Evolutionary conservation across 2,329 filamentous ascomycete species (phyloP).

Genomic region (Leptosphaerulina australis): DNA sequence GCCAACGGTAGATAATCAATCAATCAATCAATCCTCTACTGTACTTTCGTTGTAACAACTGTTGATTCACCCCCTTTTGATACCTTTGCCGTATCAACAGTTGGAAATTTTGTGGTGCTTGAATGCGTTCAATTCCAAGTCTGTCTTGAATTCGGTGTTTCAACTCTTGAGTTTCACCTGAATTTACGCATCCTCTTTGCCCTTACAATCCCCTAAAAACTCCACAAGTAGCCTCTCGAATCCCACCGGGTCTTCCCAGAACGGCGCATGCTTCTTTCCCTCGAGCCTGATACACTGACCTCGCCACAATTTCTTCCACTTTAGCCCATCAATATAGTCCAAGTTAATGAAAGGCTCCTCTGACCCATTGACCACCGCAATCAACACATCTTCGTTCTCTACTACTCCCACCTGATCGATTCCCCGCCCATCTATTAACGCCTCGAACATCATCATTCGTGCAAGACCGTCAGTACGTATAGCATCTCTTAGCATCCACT

Average conservation of each 20-base stretch:
- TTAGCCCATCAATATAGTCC: constrained; percentile 38
- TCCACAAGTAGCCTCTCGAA: constrained; percentile 27
- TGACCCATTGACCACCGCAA: constrained; percentile 41
- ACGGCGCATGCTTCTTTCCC: constrained; percentile 39
- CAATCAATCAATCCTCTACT: too few species aligned
- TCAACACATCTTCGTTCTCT: constrained; percentile 21
- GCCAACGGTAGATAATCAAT: too few species aligned
- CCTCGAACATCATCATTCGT: constrained; percentile 33
- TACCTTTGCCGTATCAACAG: too few species aligned
- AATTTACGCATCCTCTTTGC: not conserved
- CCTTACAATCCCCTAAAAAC: constrained; percentile 25
- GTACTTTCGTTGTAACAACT: too few species aligned
- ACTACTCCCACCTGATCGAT: not conserved
- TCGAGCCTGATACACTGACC: constrained; percentile 34
- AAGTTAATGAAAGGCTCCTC: constrained; percentile 41
- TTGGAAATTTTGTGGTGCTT: too few species aligned
- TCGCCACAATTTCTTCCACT: constrained; percentile 37
- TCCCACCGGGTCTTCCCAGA: constrained; percentile 34
- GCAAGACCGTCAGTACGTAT: constrained; percentile 34
- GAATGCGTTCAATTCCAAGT: too few species aligned
- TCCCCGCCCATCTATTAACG: constrained; percentile 22
- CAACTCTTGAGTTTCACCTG: not conserved
- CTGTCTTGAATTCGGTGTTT: not conserved
- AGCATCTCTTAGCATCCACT: constrained; percentile 38
- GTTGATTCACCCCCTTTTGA: too few species aligned